These are phyloP conservation scores for Cadophora luteo-olivacea DNA, from an alignment of 2,329 filamentous ascomycete species.

Conservation along the genomic window DNA sequence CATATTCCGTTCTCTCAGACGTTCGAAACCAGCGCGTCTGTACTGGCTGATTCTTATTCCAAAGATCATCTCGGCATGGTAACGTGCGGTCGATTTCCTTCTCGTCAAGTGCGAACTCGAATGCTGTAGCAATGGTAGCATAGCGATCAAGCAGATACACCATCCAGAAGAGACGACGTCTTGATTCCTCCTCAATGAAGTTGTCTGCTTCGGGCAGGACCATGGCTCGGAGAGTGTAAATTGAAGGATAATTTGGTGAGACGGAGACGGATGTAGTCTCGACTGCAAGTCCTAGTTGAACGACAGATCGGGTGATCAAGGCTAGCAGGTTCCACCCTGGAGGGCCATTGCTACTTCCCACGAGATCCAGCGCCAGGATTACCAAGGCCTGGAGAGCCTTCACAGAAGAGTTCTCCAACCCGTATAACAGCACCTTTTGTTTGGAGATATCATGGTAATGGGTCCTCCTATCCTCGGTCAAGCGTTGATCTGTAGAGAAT, in stretches of 20 bases:
- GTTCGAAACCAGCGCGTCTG: constrained; percentile 83
- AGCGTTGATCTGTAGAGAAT: constrained; percentile 77
- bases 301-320: constrained; percentile 85
- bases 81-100: constrained; percentile 87
- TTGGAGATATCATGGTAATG: constrained; percentile 84
- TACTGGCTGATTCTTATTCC: constrained; percentile 81
- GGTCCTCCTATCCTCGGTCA: constrained; percentile 75
- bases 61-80: constrained; percentile 87
- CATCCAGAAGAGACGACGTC: constrained; percentile 91
- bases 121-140: constrained; percentile 88
- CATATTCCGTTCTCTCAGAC: constrained; percentile 61
- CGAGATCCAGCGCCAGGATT: constrained; percentile 83
- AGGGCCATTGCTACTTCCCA: constrained; percentile 86
- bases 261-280: constrained; percentile 82
- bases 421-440: constrained; percentile 84
- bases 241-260: constrained; percentile 80
- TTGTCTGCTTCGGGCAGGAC: constrained; percentile 82
- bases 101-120: constrained; percentile 89
- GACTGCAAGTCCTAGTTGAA: constrained; percentile 84
- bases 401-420: constrained; percentile 88
- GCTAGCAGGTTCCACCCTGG: constrained; percentile 93
- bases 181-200: constrained; percentile 88
- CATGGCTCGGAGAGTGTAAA: constrained; percentile 87
- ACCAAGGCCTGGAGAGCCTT: constrained; percentile 87
- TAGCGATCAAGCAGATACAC: constrained; percentile 90